These are phyloP conservation scores for Cryptococcus depauperatus DNA, from an alignment of 1,284 basidiomycete species.

Conservation along the genomic window DNA sequence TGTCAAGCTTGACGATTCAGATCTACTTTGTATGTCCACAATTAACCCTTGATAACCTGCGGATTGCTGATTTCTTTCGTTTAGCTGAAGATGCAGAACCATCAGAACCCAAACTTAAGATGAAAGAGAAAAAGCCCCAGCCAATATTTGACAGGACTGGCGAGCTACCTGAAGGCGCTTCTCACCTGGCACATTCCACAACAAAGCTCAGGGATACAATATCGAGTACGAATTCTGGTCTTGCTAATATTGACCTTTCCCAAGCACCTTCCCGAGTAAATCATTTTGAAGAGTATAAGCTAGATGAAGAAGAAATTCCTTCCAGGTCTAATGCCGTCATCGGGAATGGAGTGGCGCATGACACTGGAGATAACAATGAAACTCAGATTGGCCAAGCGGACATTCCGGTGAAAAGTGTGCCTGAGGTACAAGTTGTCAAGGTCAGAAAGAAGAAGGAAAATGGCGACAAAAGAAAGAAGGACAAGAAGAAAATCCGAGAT, in stretches of 20 bases:
- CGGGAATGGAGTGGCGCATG: slow-evolving; percentile 44
- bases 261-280: background rate
- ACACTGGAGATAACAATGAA: slow-evolving; percentile 3
- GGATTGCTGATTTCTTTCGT: background rate
- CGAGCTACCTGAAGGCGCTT: slow-evolving; percentile 69
- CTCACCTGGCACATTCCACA: slow-evolving; percentile 22
- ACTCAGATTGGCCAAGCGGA: slow-evolving; percentile 5
- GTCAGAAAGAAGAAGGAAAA: slow-evolving; percentile 44
- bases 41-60: background rate
- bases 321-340: too few relatives aligned
- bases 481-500: slow-evolving; percentile 7
- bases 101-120: slow-evolving; percentile 5
- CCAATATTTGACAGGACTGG: slow-evolving; percentile 61
- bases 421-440: slow-evolving; percentile 34
- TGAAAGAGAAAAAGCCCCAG: slow-evolving; percentile 17
- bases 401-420: slow-evolving; percentile 17
- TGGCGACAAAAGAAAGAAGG: slow-evolving; percentile 28
- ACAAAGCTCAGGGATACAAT: slow-evolving; percentile 13
- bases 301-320: slow-evolving; percentile 45
- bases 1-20: slow-evolving; percentile 57
- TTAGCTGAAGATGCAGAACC: background rate
- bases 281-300: slow-evolving; percentile 58
- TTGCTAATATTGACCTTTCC: slow-evolving; percentile 32
- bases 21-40: slow-evolving; percentile 9
- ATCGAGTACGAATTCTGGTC: slow-evolving; percentile 23